Evolutionary conservation across 306 rosid genomes (phyloP).

Genomic region (Calophaca sinica): DNA sequence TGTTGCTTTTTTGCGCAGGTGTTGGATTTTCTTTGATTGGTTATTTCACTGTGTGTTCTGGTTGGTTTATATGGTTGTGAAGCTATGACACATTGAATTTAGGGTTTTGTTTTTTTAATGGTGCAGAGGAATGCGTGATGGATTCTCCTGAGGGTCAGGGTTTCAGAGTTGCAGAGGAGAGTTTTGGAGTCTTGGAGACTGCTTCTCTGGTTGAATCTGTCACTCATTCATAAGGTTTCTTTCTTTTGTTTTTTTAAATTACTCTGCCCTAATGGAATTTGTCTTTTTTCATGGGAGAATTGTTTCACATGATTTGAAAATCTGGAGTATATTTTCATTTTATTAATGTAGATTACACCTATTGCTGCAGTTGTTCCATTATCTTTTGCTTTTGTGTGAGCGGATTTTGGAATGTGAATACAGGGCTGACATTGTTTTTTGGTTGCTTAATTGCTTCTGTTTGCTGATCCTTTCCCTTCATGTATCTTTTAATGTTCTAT

Average conservation of each 20-base stretch:
- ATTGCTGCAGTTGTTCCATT: conserved; percentile 1
- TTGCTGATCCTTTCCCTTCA: conserved; percentile 17
- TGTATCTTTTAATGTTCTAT: not conserved
- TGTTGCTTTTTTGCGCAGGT: conserved; percentile 35
- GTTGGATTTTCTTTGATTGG: conserved; percentile 42
- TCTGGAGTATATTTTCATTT: conserved; percentile 13
- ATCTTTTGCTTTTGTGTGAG: conserved; percentile 23
- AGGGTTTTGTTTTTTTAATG: conserved; percentile 57
- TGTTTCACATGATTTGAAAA: conserved; percentile 37
- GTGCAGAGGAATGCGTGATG: conserved; percentile 63
- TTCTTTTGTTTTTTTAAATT: not conserved
- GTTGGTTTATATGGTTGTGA: conserved; percentile 17
- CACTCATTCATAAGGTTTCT: conserved; percentile 55
- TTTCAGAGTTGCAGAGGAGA: conserved; percentile 50
- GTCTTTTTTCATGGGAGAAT: conserved; percentile 16
- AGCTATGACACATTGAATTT: conserved; percentile 48
- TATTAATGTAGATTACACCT: conserved; percentile 16
- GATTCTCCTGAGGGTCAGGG: conserved; percentile 54
- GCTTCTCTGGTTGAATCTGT: conserved; percentile 53
- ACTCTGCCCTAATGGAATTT: conserved; percentile 33
- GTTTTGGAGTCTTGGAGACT: conserved; percentile 46
- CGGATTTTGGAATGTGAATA: conserved; percentile 26
- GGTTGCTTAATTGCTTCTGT: conserved; percentile 29
- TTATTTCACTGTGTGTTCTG: conserved; percentile 32
- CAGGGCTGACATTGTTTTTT: conserved; percentile 9